Percentiles rank a stretch among this genome's conserved stretches.
Evolutionary conservation across 2,329 filamentous ascomycete genomes (phyloP).

Genomic region (Macroventuria anomochaeta): DNA sequence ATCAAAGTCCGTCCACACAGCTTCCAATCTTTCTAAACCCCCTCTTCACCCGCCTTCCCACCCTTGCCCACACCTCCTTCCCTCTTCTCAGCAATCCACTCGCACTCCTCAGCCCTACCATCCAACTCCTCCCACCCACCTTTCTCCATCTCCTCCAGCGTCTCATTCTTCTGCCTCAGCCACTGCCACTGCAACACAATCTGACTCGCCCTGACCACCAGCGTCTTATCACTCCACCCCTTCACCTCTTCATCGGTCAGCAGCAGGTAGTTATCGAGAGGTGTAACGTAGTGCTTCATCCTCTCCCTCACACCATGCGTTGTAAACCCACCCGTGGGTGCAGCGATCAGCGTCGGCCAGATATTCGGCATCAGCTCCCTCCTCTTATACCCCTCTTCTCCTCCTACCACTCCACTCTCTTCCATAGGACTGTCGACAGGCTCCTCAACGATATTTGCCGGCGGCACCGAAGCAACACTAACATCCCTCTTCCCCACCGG

Average conservation of each 20-base stretch:
- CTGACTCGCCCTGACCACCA: conserved; percentile 19
- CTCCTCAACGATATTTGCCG: not conserved
- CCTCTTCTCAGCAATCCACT: conserved; percentile 35
- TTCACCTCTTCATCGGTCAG: conserved; percentile 28
- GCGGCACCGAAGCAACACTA: conserved; percentile 13
- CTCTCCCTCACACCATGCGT: conserved; percentile 29
- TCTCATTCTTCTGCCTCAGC: conserved; percentile 35
- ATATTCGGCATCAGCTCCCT: conserved; percentile 28
- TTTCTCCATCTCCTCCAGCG: conserved; percentile 34
- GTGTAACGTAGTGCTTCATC: conserved; percentile 42
- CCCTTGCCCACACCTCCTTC: not conserved
- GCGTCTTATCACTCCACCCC: conserved; percentile 17
- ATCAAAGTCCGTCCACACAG: too few species aligned
- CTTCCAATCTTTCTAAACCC: not conserved
- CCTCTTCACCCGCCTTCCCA: not conserved
- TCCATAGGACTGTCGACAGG: not conserved
- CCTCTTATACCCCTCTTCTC: not conserved
- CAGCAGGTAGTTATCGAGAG: conserved; percentile 32
- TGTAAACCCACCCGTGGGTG: conserved; percentile 20
- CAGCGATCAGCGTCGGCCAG: conserved; percentile 32
- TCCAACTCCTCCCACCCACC: conserved; percentile 34
- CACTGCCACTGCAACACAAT: conserved; percentile 38
- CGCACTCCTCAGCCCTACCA: conserved; percentile 30
- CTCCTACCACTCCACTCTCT: too few species aligned
- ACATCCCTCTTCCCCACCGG: conserved; percentile 14